Evolutionary conservation across 2,329 filamentous ascomycete genomes (phyloP), one percentile per base, ranked within the genome.

Genomic region (Hysterium pulicare): DNA sequence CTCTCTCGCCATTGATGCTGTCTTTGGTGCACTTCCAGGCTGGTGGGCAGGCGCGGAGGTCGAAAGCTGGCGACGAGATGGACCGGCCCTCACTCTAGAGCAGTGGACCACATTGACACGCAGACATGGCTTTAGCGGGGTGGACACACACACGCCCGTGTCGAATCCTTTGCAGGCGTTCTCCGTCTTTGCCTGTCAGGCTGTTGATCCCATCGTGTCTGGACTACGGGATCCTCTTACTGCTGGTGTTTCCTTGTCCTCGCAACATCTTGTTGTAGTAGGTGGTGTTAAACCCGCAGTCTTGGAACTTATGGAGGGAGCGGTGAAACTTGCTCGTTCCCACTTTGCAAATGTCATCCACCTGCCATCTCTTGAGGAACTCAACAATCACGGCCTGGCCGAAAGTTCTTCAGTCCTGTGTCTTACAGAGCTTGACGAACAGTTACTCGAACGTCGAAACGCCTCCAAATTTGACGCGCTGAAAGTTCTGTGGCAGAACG

Each of bases 31-130:
- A 15, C 33, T 34, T 4, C n/a, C 33, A 15, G 33, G 33, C 5
- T 34, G 33, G 33, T 34, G 33, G 33, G 4, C 19, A 4, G 33
- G 33, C 4, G 3, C 17, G 33, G 19, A 3, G 33, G 33, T 15
- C 33, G 33, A 4, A 34, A 5, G 5, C 15, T 34, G 11, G 15
- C 33, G n/a, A n/a, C n/a, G n/a, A n/a, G 3, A 58, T 39, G 33
- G 41, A 51, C 21, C 48, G 22, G 9, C 9, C 28, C 37, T 10
- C n/a, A n/a, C n/a, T n/a, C n/a, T n/a, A n/a, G n/a, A n/a, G n/a
- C n/a, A n/a, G n/a, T n/a, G n/a, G n/a, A n/a, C n/a, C n/a, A n/a
- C n/a, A n/a, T n/a, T n/a, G n/a, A n/a, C n/a, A n/a, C n/a, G n/a
- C n/a, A n/a, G n/a, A n/a, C n/a, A n/a, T n/a, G n/a, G n/a, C n/a